Evolutionary conservation across 345 rosid genomes (phyloP), one percentile per base, ranked within the genome.

Genomic region (Brassica rapa): DNA sequence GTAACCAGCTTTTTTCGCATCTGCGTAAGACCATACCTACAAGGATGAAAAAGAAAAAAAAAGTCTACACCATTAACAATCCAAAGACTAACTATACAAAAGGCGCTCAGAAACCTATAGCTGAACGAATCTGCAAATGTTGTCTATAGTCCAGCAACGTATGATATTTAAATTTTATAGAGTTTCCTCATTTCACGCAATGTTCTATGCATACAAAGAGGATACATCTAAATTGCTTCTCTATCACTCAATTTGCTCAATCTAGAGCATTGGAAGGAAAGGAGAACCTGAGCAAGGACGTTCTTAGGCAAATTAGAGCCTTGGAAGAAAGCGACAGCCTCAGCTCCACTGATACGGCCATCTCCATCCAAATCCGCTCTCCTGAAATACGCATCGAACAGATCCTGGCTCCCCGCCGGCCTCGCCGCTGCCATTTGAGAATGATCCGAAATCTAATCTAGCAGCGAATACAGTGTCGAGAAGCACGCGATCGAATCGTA

Each of bases 331-430:
- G 88, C 90, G 65, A 93, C 99, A 49, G 98, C 97, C 85, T 95
- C 99, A 75, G 91, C 91, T 72, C 99, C 98, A 74, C 98, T 93
- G 86, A 95, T 95, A 85, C 91, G 97, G 75, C 99, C 97, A 77
- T 95, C 99, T 35, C 96, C 91, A 67, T 95, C 99, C 89, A 91
- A 89, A 93, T 95, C 99, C 68, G 99, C 99, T 46, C 89, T 86
- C 80, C 84, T 82, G 80, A 93, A 95, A 88, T 93, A 93, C 62
- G 92, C 84, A 83, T 93, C 98, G 88, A 93, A 93, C 76, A 89
- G 93, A 91, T 93, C 97, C 46, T 82, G 83, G 63, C 62, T 67
- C 25, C 82, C 85, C 68, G 66, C 77, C 66, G 72, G 87, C 78
- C 83, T 87, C 46, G 84, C 86, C 60, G 80, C 86, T 80, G 88